Conservation (phyloP, 495 filamentous ascomycete species). For the Daldinia grandis region DNA sequence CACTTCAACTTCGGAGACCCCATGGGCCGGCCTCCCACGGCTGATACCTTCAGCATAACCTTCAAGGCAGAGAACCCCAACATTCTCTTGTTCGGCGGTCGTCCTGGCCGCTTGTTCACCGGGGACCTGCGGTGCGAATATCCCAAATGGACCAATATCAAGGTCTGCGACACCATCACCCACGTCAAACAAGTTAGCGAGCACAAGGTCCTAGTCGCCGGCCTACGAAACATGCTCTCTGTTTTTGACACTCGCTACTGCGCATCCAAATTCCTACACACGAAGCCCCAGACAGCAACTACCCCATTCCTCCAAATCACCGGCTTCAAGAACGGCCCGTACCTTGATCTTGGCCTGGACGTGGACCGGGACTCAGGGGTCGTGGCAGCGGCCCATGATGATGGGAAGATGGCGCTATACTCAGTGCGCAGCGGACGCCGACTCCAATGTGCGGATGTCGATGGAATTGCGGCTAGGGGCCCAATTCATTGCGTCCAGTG, state of each 20-base stretch:
- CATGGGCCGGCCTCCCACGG: slow-evolving; percentile 16
- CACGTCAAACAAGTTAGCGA: slow-evolving; percentile 45
- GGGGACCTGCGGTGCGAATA: slow-evolving; percentile 47
- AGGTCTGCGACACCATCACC: slow-evolving; percentile 37
- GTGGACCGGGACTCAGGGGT: slow-evolving; percentile 45
- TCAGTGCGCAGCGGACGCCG: slow-evolving; percentile 48
- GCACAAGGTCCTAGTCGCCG: slow-evolving; percentile 51
- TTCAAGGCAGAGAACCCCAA: slow-evolving; percentile 41
- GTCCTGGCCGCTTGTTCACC: slow-evolving; percentile 43
- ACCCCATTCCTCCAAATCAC: slow-evolving; percentile 49
- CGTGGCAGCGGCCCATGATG: slow-evolving; percentile 55
- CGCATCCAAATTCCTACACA: neutral
- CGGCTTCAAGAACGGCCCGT: slow-evolving; percentile 48
- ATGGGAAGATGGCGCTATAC: slow-evolving; percentile 51
- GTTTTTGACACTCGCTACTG: slow-evolving; percentile 53
- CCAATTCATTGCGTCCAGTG: slow-evolving; percentile 46
- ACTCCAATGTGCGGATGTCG: slow-evolving; percentile 32
- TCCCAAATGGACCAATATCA: slow-evolving; percentile 30
- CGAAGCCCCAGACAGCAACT: neutral
- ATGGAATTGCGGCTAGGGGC: slow-evolving; percentile 10
- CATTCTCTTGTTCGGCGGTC: slow-evolving; percentile 50
- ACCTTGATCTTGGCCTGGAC: slow-evolving; percentile 50
- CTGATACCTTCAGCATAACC: slow-evolving; percentile 39
- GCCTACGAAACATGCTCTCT: slow-evolving; percentile 46
- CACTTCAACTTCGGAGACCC: neutral